Base-by-base conservation (phyloP, 2,329 filamentous ascomycete species). In the Cytospora leucostoma region DNA sequence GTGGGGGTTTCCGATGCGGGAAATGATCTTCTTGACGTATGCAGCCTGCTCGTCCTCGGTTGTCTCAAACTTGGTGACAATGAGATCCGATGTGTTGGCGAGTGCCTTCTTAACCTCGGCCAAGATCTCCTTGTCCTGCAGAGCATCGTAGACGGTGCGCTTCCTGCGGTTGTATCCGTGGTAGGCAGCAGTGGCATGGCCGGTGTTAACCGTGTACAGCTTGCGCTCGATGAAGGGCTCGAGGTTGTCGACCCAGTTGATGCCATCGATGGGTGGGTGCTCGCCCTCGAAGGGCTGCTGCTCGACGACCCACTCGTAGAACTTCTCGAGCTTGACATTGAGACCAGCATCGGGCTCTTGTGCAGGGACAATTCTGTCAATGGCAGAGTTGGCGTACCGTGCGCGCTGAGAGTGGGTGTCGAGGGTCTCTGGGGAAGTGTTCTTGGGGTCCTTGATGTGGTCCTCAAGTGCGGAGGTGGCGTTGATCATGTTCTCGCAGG, bases 301-400 rank as follows among this genome's bases (percentile, higher is more conserved):
- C 74, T 99, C 95, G 58, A 99, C 93, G 47, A 95, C 94, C 95
- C 95, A 99, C 82, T 99, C 95, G 80, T 92, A 97, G 84, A 98
- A 99, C 80, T 95, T 95, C 84, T 99, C 95, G 55, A 99, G 93
- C 72, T 89, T 93, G 69, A 99, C 95, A 73, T 97, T 88, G 52
- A 99, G 84, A 62, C 93, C 93, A 32, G 89, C 86, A 71, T 91
- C 80, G 57, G 86, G 79, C 66, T 92, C 88, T 79, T 98, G 95
- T 51, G 92, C 91, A 15, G 95, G 95, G 32, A 98, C 95, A 74
- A 99, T 99, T 66, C 95, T 92, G 82, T 99, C 95, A 75, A 99
- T 97, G 71, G 95, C 95, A 67, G 92, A 97, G 82, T 99, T 99
- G 80, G 94, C 94, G 75, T 96, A 98, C 70, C 90, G 88, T 56